Evolutionary conservation across 202 grass and related monocot genomes (phyloP), one percentile per base, ranked within the genome.

Genomic region (Schoenoplectus tabernaemontani): DNA sequence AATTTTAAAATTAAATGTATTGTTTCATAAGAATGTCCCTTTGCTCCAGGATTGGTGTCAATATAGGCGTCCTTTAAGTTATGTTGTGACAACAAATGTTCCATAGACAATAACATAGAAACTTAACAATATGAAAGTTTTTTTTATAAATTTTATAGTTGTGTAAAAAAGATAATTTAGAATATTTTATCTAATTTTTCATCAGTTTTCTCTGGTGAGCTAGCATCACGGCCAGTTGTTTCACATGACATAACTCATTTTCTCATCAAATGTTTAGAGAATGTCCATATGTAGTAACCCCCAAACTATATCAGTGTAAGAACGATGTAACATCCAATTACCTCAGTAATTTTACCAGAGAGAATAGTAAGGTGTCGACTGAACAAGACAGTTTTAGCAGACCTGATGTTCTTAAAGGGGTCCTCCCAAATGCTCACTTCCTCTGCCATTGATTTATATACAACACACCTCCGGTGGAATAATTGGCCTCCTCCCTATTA

Each of bases 341-440:
- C 96, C 92, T 96, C 92, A 7, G 76, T 89, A 85, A 99, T 82
- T 81, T 84, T 48, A 81, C 96, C 96, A 28, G 92, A 91, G 17
- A 99, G 85, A 78, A 99, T 54, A 5, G 86, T 91, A 75, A 99
- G 67, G 36, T 89, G 87, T 16, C 86, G 85, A 39, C 78, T 39
- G 1, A 86, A 85, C 59, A 90, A 75, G 9, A 80, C 80, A 1
- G 79, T 57, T 13, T 74, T 57, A 99, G 75, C 17, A 99, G 71
- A 57, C 90, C 96, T 24, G 96, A 85, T 15, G 87, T 83, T 22
- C 65, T 89, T 23, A 96, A 81, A 43, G 90, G 90, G 61, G 90
- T 99, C 33, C 96, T n/a, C 96, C 96, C 96, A 99, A 19, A 99
- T 65, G 47, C 76, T 89, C 62, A 99, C 87, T 88, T 87, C 83